Evolutionary conservation across 2,329 filamentous ascomycete species (phyloP).

Genomic region (Diaporthe ampelina): DNA sequence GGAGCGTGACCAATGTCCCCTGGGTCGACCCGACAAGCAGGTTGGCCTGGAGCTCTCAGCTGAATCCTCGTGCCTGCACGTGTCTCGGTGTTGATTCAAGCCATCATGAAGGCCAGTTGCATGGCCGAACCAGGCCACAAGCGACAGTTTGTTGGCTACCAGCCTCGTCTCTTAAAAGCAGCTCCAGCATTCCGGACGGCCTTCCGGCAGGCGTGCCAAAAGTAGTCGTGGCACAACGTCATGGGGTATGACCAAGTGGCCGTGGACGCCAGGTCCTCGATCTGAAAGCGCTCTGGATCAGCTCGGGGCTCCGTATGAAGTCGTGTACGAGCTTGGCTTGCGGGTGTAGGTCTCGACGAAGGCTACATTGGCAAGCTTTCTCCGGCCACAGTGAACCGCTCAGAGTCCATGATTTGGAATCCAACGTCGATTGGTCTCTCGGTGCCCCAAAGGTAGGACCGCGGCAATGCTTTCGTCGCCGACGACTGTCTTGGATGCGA

Average conservation of each 20-base stretch:
- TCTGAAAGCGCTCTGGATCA: not conserved
- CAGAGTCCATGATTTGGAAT: not conserved
- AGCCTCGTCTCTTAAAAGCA: not conserved
- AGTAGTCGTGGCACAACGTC: not conserved
- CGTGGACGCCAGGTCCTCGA: not conserved
- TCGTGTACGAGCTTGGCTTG: not conserved
- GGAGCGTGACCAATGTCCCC: not conserved
- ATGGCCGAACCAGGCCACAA: not conserved
- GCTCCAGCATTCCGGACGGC: not conserved
- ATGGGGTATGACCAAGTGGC: not conserved
- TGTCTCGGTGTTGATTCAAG: constrained; percentile 30
- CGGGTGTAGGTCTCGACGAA: no score
- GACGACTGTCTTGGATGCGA: not conserved
- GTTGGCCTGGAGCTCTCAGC: not conserved
- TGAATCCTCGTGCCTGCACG: constrained; percentile 23
- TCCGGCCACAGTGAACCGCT: not conserved
- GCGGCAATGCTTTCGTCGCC: not conserved
- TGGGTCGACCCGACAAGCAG: not conserved
- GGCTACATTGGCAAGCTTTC: not conserved
- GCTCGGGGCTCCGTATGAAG: not conserved
- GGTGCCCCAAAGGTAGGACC: not conserved
- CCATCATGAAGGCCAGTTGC: not conserved
- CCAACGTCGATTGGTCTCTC: not conserved
- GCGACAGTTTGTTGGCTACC: constrained; percentile 9
- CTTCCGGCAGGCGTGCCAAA: not conserved